Percentiles rank a stretch among this genome's conserved stretches.
Conservation (phyloP, 257 asterid genomes). For the Striga asiatica region DNA sequence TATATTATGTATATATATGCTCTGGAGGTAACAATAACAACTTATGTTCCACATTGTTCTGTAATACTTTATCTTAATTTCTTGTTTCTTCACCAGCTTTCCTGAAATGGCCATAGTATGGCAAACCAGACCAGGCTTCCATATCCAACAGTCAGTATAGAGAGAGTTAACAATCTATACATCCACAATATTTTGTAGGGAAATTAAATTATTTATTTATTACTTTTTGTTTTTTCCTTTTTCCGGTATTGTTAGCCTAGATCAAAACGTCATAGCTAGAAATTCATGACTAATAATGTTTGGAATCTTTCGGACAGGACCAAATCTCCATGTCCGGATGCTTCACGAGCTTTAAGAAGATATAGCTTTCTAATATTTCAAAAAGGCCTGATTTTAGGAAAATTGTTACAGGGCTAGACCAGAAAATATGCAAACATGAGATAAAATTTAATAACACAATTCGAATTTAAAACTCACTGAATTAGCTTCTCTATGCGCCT, state of each 20-base stretch:
- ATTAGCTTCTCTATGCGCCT: slow-evolving; percentile 88
- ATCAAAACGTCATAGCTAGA: slow-evolving; percentile 13
- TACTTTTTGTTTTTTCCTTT: background rate
- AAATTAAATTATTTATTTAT: background rate
- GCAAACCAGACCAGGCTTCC: too few species aligned
- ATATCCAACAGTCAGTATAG: too few species aligned
- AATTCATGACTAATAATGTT: background rate
- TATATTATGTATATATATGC: background rate
- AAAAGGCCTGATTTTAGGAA: background rate
- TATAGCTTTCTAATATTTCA: slow-evolving; percentile 4
- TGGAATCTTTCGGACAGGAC: background rate
- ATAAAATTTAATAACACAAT: slow-evolving; percentile 10
- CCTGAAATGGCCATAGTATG: slow-evolving; percentile 6
- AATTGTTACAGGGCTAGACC: slow-evolving; percentile 4
- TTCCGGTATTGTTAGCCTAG: background rate
- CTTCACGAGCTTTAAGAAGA: slow-evolving; percentile 1
- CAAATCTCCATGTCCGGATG: background rate
- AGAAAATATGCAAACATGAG: slow-evolving; percentile 5
- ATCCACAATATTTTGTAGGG: too few species aligned
- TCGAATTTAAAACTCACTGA: slow-evolving; percentile 58
- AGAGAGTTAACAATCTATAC: too few species aligned
- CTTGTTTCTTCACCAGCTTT: slow-evolving; percentile 7
- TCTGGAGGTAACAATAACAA: background rate
- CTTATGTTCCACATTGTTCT: background rate
- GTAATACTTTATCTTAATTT: background rate